Percentiles rank a stretch among this genome's conserved stretches.
Conservation (phyloP, 2,329 filamentous ascomycete species). For the Talaromyces sp. region DNA sequence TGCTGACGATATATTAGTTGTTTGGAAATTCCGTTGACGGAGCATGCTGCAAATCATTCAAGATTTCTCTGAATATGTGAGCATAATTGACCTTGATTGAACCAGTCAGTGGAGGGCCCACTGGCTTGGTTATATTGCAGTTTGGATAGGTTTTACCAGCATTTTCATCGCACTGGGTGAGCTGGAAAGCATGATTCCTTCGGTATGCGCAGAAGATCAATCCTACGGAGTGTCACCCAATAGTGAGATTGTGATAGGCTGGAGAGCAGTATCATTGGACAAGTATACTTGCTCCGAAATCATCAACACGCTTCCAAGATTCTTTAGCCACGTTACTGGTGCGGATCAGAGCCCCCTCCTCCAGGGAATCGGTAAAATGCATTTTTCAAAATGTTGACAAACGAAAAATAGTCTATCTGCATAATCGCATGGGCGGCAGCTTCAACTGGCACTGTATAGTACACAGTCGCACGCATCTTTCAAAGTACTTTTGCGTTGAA, state of each 20-base stretch:
- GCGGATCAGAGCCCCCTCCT: background rate
- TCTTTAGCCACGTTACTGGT: constrained; percentile 1
- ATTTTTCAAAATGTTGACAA: background rate
- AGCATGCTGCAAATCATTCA: background rate
- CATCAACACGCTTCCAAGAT: background rate
- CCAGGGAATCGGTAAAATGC: background rate
- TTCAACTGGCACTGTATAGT: background rate
- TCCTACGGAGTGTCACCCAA: no score
- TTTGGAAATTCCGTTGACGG: background rate
- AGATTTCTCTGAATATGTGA: background rate
- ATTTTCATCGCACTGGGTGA: background rate
- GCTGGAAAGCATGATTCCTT: background rate
- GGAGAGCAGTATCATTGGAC: background rate
- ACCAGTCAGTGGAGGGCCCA: background rate
- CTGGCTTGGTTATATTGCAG: background rate
- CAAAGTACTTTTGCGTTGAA: background rate
- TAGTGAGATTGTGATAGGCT: background rate
- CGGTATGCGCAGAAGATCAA: background rate
- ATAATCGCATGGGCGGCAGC: background rate
- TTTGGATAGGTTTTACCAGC: background rate
- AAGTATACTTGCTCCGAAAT: background rate
- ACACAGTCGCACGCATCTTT: background rate
- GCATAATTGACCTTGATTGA: background rate
- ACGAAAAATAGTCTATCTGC: background rate
- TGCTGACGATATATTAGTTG: background rate